Conservation (phyloP, 441 rosid species). For the Populus hybrid region DNA sequence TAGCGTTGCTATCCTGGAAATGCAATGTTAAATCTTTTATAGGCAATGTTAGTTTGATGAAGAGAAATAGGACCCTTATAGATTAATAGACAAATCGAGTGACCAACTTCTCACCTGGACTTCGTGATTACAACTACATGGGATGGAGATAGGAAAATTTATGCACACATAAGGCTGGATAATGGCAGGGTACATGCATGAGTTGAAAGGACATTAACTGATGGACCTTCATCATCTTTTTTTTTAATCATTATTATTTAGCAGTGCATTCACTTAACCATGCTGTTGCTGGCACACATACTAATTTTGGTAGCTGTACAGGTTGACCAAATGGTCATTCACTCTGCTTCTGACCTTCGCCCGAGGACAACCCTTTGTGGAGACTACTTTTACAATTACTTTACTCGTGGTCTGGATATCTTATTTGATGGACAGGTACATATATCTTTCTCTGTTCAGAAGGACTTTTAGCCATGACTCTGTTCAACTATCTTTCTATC, state of each 20-base stretch:
- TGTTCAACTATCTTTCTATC: background rate
- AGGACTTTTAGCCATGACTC: background rate
- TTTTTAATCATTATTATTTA: background rate
- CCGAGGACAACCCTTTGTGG: slow-evolving; percentile 90
- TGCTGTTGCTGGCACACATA: background rate
- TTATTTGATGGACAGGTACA: slow-evolving; percentile 94
- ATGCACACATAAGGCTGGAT: background rate
- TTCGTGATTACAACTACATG: background rate
- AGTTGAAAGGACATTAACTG: background rate
- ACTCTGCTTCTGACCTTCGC: slow-evolving; percentile 81
- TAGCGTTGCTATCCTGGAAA: slow-evolving; percentile 21
- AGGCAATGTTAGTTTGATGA: background rate
- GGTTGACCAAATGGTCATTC: slow-evolving; percentile 99
- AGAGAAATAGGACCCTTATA: background rate
- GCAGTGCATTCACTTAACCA: background rate
- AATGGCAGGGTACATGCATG: background rate
- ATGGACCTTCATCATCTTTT: background rate
- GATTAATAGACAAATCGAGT: slow-evolving; percentile 1
- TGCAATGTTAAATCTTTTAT: slow-evolving; percentile 12
- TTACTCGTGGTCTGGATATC: slow-evolving; percentile 92
- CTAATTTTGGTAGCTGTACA: slow-evolving; percentile 32
- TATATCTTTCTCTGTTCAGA: background rate
- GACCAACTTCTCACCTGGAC: background rate
- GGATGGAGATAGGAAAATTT: background rate
- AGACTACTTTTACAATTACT: slow-evolving; percentile 94